Conservation (phyloP, 768 basidiomycete genomes). For the Pholiota conissans region DNA sequence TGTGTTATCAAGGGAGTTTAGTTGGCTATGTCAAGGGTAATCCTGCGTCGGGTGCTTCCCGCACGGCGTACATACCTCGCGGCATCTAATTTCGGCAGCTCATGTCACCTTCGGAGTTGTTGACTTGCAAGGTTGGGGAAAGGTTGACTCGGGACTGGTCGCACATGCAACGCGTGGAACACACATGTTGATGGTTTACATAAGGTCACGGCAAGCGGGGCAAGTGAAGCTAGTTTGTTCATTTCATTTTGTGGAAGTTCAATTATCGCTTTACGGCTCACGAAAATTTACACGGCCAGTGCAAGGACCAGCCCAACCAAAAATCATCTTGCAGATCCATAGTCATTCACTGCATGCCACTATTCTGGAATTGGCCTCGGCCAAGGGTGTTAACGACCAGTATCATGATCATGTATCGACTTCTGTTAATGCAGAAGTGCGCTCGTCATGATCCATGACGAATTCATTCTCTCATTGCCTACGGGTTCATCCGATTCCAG, state of each 20-base stretch:
- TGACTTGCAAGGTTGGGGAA: neutral
- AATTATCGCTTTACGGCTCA: neutral
- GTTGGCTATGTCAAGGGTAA: neutral
- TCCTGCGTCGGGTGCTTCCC: neutral
- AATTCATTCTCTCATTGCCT: neutral
- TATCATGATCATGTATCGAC: neutral
- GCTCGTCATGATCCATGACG: neutral
- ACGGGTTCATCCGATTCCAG: neutral
- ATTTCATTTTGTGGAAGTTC: neutral
- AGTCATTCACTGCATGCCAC: neutral
- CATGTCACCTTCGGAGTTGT: neutral
- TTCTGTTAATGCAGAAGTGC: neutral
- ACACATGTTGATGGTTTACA: slow-evolving; percentile 3
- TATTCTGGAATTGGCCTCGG: neutral
- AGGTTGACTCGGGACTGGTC: neutral
- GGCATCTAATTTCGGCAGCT: slow-evolving; percentile 2
- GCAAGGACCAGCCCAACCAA: too few species aligned
- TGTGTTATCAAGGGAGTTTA: neutral
- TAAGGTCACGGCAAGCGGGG: neutral
- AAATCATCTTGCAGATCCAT: too few species aligned
- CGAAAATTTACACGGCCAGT: too few species aligned
- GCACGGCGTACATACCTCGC: slow-evolving; percentile 3
- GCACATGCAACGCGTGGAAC: neutral
- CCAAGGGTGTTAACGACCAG: neutral
- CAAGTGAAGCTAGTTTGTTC: neutral